phyloP scores from a whole-genome alignment of 768 basidiomycete genomes.

The Chalciporus sphaerocephalus region DNA sequence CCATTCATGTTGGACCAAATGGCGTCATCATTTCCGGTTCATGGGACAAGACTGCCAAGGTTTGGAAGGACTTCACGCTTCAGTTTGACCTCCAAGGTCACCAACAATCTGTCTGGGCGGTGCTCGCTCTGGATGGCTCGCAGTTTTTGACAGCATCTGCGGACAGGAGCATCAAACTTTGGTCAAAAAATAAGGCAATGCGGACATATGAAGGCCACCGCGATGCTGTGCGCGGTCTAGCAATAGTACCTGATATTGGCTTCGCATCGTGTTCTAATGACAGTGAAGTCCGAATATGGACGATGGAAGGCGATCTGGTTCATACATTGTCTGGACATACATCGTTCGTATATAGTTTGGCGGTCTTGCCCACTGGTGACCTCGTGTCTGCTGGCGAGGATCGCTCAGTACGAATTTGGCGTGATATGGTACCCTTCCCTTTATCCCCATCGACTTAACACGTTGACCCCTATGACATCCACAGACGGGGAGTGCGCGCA shows the following conservation, averaged over 20 bases:
- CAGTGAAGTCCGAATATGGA: conserved; percentile 93
- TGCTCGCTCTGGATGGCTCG: conserved; percentile 71
- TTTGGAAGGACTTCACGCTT: conserved; percentile 80
- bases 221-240: conserved; percentile 86
- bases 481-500: conserved; percentile 85
- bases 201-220: conserved; percentile 82
- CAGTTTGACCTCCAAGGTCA: conserved; percentile 79
- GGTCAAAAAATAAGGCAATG: conserved; percentile 70
- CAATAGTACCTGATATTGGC: conserved; percentile 76
- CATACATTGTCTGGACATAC: conserved; percentile 90
- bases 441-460: not conserved
- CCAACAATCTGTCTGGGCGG: conserved; percentile 91
- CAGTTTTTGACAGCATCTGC: conserved; percentile 87
- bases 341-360: conserved; percentile 91
- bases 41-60: conserved; percentile 95
- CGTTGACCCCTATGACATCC: conserved; percentile 4
- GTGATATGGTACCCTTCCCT: conserved; percentile 45
- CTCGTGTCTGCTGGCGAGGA: conserved; percentile 94
- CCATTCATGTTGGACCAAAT: conserved; percentile 63
- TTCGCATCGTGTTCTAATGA: conserved; percentile 97
- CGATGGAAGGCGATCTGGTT: conserved; percentile 70
- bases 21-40: conserved; percentile 89
- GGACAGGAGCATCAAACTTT: conserved; percentile 90
- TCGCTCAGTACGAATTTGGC: conserved; percentile 88
- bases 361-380: conserved; percentile 75